Evolutionary conservation across 805 yeast species (phyloP), one percentile per base, ranked within the genome.

Genomic region (Ogataea trehaloabstinens): DNA sequence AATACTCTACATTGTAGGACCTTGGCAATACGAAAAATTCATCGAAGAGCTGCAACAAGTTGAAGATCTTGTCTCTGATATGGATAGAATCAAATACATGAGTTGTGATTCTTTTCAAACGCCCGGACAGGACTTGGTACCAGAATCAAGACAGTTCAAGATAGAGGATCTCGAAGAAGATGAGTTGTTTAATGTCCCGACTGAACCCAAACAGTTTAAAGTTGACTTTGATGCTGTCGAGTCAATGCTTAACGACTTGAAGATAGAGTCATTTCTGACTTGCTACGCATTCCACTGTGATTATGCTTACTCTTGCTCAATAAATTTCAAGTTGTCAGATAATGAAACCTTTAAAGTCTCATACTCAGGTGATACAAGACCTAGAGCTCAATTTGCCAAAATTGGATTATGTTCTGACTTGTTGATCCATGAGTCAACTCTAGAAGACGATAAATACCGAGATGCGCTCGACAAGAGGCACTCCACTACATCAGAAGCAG

Each of bases 311-410:
- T 78, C 85, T 13, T 74, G 80, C 29, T 59, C 77, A 0, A 68
- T 90, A 8, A 56, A 71, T 2, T 74, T 83, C 38, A 61, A 60
- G 6, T 51, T 67, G 5, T 38, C 40, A 7, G 33, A 41, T 13
- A 28, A 31, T 2, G 50, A 49, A 18, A 31, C 44, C 6, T 88
- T 88, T 67, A 83, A 77, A 49, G 68, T 90, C 1, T 82, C 96
- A 1, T 93, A 86, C 58, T 88, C 96, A 2, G 99, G 99, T 10
- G 99, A 93, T 57, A 87, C 98, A 0, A 76, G 97, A 52, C 99
- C 99, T 0, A 81, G 79, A 46, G 54, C 64, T 3, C 63, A 58
- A 34, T 89, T 89, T 61, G 52, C 66, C 2, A 69, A 64, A 2
- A 74, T 86, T 37, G 98, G 96, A 2, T 43, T 55, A 16, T 59